Evolutionary conservation across 2,329 filamentous ascomycete genomes (phyloP).

Genomic region (Pestalotiopsis sp.): DNA sequence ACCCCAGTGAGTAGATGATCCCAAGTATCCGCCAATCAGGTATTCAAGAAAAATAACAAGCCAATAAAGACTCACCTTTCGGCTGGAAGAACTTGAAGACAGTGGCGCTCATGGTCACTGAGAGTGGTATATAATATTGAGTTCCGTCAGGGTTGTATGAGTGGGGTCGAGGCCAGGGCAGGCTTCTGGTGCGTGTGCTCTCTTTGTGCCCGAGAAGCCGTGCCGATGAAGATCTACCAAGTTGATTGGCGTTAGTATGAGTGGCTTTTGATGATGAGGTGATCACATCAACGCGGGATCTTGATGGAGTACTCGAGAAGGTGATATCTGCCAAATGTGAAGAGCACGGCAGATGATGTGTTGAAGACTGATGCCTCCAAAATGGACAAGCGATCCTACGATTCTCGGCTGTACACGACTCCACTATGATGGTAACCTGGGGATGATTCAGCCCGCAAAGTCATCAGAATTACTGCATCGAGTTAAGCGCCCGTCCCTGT

Average conservation of each 20-base stretch:
- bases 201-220: not conserved
- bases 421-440: not conserved
- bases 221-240: not conserved
- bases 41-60: not conserved
- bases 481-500: not conserved
- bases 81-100: slow-evolving; percentile 8
- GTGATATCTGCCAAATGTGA: not conserved
- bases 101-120: not conserved
- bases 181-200: not conserved
- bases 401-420: not conserved
- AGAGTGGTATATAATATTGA: not conserved
- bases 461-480: not conserved
- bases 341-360: not conserved
- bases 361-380: not conserved
- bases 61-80: not conserved
- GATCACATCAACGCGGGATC: not conserved
- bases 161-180: not conserved
- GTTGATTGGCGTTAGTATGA: not conserved
- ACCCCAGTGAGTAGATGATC: not conserved
- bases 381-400: not conserved
- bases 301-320: not conserved
- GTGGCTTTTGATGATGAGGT: not conserved
- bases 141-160: not conserved
- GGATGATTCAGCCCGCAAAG: not conserved
- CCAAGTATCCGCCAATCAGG: not conserved